Conservation (phyloP, 2,329 filamentous ascomycete genomes). For the Monosporascus sp. region DNA sequence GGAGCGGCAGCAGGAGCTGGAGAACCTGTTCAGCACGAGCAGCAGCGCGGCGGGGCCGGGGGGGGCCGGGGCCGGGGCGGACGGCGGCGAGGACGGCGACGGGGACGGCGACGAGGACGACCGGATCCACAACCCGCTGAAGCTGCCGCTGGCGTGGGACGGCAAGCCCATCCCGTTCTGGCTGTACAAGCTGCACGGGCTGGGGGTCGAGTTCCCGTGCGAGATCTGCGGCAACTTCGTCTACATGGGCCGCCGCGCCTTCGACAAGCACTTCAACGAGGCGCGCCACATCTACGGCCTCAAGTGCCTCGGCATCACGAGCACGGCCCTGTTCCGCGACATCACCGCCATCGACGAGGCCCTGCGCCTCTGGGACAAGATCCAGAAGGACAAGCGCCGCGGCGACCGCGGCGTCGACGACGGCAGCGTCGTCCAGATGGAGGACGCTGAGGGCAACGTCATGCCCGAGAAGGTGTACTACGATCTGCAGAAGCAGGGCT, state of each 20-base stretch:
- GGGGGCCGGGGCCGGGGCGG: conserved; percentile 47
- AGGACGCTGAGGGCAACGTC: conserved; percentile 93
- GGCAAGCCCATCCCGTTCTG: conserved; percentile 98
- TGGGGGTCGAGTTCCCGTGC: conserved; percentile 91
- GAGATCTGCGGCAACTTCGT: conserved; percentile 98
- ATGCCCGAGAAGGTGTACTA: conserved; percentile 99
- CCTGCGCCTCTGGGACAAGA: conserved; percentile 84
- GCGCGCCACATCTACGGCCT: conserved; percentile 87
- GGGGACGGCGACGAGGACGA: conserved; percentile 77
- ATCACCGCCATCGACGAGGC: conserved; percentile 92
- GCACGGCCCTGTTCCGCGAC: conserved; percentile 85
- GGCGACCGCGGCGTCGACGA: conserved; percentile 71
- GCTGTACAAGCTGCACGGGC: conserved; percentile 93
- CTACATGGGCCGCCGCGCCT: conserved; percentile 95
- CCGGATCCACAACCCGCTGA: conserved; percentile 93
- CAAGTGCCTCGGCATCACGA: conserved; percentile 89
- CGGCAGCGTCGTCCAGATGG: conserved; percentile 93
- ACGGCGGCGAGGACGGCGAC: conserved; percentile 53
- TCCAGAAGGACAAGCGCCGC: conserved; percentile 78
- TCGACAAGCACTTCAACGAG: conserved; percentile 98
- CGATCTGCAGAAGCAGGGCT: conserved; percentile 87
- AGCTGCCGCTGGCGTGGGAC: conserved; percentile 93
- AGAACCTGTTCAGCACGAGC: conserved; percentile 63
- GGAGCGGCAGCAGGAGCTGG: conserved; percentile 88
- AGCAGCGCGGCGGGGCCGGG: conserved; percentile 44